Evolutionary conservation across 148 eudicot genomes (phyloP).

Genomic region (Vaccinium vitisidaea): DNA sequence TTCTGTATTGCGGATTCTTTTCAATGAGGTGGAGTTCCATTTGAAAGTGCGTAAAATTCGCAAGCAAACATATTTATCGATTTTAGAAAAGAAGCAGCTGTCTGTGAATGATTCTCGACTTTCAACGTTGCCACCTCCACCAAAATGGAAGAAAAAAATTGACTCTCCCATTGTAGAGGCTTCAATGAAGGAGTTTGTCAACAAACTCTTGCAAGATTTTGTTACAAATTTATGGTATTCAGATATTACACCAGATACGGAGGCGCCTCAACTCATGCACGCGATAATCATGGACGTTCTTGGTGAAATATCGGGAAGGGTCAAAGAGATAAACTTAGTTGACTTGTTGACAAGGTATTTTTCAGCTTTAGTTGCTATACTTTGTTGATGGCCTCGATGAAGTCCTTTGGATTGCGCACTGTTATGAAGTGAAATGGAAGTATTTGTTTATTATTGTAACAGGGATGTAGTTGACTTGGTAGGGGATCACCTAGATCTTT

Average conservation of each 20-base stretch:
- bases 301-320: constrained; percentile 87
- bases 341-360: constrained; percentile 85
- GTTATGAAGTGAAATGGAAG: background rate
- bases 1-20: constrained; percentile 18
- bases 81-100: constrained; percentile 73
- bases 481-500: constrained; percentile 86
- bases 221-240: constrained; percentile 91
- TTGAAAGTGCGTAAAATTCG: constrained; percentile 50
- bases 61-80: constrained; percentile 51
- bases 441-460: constrained; percentile 26
- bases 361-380: background rate
- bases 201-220: constrained; percentile 81
- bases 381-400: background rate
- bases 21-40: constrained; percentile 68
- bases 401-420: background rate
- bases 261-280: constrained; percentile 86
- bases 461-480: constrained; percentile 89
- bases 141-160: constrained; percentile 85
- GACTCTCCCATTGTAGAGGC: constrained; percentile 90
- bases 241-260: constrained; percentile 86
- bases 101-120: constrained; percentile 79
- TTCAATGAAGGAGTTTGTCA: constrained; percentile 74
- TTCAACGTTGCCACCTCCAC: constrained; percentile 48
- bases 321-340: constrained; percentile 83
- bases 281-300: constrained; percentile 75